These are phyloP conservation scores for Vigna nakashimae DNA, from an alignment of 306 rosid genomes.

Conservation along the genomic window DNA sequence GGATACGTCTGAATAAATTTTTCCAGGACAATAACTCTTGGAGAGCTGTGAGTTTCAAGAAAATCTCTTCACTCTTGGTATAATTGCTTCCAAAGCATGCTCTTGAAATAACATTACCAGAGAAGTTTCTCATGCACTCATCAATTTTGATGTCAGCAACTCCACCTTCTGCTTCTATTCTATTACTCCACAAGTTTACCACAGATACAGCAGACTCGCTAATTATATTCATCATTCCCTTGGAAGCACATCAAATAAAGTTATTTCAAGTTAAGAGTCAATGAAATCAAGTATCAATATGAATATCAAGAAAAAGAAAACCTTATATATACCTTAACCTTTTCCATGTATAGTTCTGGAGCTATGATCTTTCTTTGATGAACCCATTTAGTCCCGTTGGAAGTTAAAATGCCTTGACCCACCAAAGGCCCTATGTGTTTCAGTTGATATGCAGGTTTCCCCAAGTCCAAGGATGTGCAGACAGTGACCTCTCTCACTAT, in stretches of 20 bases:
- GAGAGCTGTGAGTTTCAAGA: constrained; percentile 35
- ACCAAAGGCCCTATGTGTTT: constrained; percentile 52
- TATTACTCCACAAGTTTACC: constrained; percentile 35
- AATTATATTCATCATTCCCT: constrained; percentile 46
- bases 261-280: not conserved
- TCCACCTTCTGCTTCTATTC: constrained; percentile 36
- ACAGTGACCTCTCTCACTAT: constrained; percentile 46
- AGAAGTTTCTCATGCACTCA: constrained; percentile 39
- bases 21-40: constrained; percentile 31
- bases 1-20: constrained; percentile 4
- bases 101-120: constrained; percentile 50
- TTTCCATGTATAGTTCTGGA: constrained; percentile 60
- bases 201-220: constrained; percentile 35
- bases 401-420: constrained; percentile 55
- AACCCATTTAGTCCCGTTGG: constrained; percentile 55
- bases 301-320: not conserved
- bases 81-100: constrained; percentile 54
- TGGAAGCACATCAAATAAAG: not conserved
- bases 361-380: constrained; percentile 59
- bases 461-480: constrained; percentile 57
- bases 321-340: constrained; percentile 52
- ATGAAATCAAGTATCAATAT: not conserved
- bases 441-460: constrained; percentile 47
- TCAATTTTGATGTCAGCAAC: constrained; percentile 44
- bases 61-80: constrained; percentile 28